These are phyloP conservation scores for Mercurialis annua DNA, from an alignment of 345 rosid species.

Conservation along the genomic window DNA sequence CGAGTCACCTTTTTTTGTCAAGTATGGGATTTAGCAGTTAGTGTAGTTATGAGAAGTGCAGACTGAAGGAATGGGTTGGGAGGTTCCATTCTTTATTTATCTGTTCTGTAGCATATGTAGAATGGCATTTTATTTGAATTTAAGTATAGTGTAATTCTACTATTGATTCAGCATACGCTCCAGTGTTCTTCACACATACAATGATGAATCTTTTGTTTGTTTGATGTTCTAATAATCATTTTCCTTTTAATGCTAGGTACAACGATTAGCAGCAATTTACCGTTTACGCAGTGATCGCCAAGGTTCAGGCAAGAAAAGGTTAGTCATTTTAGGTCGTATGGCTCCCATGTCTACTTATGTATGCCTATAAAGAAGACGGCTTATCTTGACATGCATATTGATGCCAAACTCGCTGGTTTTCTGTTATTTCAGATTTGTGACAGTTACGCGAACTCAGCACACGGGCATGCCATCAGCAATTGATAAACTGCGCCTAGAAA, in stretches of 20 bases:
- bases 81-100: neutral
- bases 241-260: constrained; percentile 36
- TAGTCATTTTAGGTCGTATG: neutral
- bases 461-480: constrained; percentile 83
- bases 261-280: constrained; percentile 74
- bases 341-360: neutral
- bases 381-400: neutral
- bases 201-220: neutral
- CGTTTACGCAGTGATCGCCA: constrained; percentile 52
- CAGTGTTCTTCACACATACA: neutral
- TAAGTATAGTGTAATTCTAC: neutral
- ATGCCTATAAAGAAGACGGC: neutral
- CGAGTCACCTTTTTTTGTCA: neutral
- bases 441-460: constrained; percentile 56
- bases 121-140: neutral
- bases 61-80: neutral
- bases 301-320: constrained; percentile 92
- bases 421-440: constrained; percentile 59
- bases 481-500: constrained; percentile 71
- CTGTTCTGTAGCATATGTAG: neutral
- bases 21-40: neutral
- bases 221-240: neutral
- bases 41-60: neutral
- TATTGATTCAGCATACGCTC: neutral
- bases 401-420: constrained; percentile 13